phyloP scores from a whole-genome alignment of 164 flowering plant genomes.

The Vitis vinifera region DNA sequence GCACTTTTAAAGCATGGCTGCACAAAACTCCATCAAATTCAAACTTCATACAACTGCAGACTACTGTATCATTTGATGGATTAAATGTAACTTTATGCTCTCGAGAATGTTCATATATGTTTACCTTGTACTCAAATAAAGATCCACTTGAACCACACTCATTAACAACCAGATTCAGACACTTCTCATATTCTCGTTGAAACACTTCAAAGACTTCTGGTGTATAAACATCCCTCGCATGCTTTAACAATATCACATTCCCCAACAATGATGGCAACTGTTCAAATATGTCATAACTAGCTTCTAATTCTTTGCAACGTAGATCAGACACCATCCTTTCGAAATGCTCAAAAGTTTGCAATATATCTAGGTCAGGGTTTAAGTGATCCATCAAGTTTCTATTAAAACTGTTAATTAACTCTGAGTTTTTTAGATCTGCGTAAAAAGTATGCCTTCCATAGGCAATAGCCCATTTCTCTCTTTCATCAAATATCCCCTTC shows the following conservation, averaged over 20 bases:
- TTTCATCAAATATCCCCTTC: conserved; percentile 16
- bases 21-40: conserved; percentile 31
- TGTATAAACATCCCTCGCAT: conserved; percentile 26
- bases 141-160: conserved; percentile 14
- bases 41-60: conserved; percentile 25
- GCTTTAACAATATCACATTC: conserved; percentile 22
- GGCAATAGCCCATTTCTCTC: conserved; percentile 37
- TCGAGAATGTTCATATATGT: conserved; percentile 8
- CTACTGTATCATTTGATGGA: conserved; percentile 18
- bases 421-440: conserved; percentile 23
- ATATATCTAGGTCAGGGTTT: conserved; percentile 15
- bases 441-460: conserved; percentile 24
- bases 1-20: conserved; percentile 35
- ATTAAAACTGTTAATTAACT: conserved; percentile 20
- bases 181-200: conserved; percentile 24
- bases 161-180: conserved; percentile 19
- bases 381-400: conserved; percentile 13
- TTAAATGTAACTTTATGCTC: conserved; percentile 17
- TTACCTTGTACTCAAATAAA: conserved; percentile 20
- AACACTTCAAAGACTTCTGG: conserved; percentile 26
- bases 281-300: conserved; percentile 13
- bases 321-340: conserved; percentile 24
- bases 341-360: conserved; percentile 26
- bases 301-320: conserved; percentile 22
- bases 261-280: conserved; percentile 18